phyloP scores from a whole-genome alignment of 768 basidiomycete species.

The Amylocystis lapponica region DNA sequence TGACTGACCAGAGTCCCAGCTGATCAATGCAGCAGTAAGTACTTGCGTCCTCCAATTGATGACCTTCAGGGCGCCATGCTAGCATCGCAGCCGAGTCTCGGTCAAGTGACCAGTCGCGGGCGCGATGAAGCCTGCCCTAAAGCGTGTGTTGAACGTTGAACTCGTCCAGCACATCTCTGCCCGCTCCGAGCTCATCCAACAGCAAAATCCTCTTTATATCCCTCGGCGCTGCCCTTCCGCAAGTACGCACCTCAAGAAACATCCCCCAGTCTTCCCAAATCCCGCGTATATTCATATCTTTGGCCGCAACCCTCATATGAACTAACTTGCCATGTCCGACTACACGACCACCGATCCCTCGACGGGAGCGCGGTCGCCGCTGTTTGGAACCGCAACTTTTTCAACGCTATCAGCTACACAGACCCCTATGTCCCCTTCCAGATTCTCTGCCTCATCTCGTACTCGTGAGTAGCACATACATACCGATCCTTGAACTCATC shows the following conservation, averaged over 20 bases:
- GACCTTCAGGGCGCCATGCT: too few relatives aligned
- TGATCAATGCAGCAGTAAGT: too few relatives aligned
- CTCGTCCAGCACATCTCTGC: too few relatives aligned
- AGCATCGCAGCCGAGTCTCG: too few relatives aligned
- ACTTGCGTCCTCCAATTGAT: too few relatives aligned
- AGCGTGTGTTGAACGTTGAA: too few relatives aligned
- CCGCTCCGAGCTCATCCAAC: too few relatives aligned
- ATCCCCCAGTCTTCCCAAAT: not conserved
- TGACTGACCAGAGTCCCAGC: too few relatives aligned
- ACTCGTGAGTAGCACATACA: conserved; percentile 46
- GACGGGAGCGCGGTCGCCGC: conserved; percentile 47
- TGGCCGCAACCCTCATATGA: conserved; percentile 5
- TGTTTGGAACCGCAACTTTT: conserved; percentile 54
- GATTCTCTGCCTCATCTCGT: conserved; percentile 49
- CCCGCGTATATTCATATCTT: not conserved
- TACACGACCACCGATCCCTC: conserved; percentile 28
- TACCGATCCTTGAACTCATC: not conserved
- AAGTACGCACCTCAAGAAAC: not conserved
- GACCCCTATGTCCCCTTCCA: conserved; percentile 54
- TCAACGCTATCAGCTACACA: conserved; percentile 46
- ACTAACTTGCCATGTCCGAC: conserved; percentile 28
- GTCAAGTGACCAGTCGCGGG: too few relatives aligned
- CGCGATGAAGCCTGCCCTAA: too few relatives aligned
- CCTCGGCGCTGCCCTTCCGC: not conserved
- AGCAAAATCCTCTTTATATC: too few relatives aligned